Percentiles rank a stretch among this genome's conserved stretches.
Evolutionary conservation across 2,329 filamentous ascomycete genomes (phyloP).

Genomic region (Aspergillus pseudotamarii): DNA sequence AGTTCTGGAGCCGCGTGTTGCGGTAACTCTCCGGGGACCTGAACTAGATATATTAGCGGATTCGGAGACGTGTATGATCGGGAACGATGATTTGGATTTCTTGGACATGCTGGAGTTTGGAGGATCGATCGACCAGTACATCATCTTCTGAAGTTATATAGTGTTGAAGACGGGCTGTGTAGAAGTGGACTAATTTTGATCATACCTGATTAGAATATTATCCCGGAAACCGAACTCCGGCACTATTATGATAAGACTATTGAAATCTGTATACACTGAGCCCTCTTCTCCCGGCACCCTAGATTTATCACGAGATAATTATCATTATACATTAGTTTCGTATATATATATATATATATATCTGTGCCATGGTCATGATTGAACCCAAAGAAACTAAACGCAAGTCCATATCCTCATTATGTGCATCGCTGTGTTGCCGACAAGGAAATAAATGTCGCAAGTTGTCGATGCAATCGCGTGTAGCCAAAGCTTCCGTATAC

Average conservation of each 20-base stretch:
- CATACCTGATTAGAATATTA: background rate
- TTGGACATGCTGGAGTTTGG: constrained; percentile 27
- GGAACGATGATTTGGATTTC: constrained; percentile 23
- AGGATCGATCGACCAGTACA: constrained; percentile 23
- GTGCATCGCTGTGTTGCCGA: background rate
- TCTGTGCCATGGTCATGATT: background rate
- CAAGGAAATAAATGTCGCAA: background rate
- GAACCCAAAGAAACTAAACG: background rate
- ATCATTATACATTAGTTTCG: background rate
- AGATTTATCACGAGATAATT: background rate
- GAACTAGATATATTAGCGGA: constrained; percentile 5
- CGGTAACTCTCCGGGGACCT: background rate
- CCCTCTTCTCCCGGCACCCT: background rate
- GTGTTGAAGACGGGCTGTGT: too few relatives aligned
- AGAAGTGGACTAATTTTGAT: too few relatives aligned
- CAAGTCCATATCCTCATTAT: background rate
- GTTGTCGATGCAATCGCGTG: background rate
- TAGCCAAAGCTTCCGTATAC: background rate
- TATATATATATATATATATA: background rate
- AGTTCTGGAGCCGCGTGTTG: constrained; percentile 22
- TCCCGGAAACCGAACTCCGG: background rate
- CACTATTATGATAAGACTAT: background rate
- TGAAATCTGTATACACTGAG: background rate
- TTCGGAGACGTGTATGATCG: constrained; percentile 11
- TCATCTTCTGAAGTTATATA: constrained; percentile 23